Evolutionary conservation across 768 basidiomycete genomes (phyloP).

Genomic region (Tulasnella sp.): DNA sequence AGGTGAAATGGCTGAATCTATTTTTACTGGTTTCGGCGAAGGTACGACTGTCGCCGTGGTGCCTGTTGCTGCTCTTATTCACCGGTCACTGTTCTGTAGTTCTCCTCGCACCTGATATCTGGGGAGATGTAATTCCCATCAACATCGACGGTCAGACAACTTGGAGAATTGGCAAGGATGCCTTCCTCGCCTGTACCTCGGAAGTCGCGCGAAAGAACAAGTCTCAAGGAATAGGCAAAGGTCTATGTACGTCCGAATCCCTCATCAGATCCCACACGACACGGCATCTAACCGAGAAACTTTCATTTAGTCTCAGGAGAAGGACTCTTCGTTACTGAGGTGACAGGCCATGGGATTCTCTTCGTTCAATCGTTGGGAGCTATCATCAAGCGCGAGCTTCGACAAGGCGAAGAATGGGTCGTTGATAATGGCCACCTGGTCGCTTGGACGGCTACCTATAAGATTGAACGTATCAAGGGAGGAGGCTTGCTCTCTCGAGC

Average conservation of each 20-base stretch:
- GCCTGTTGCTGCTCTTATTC: not conserved
- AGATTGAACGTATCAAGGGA: slow-evolving; percentile 39
- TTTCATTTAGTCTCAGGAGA: slow-evolving; percentile 38
- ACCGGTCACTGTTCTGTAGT: slow-evolving; percentile 32
- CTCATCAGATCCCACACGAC: not conserved
- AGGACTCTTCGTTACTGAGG: slow-evolving; percentile 38
- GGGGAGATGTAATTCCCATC: slow-evolving; percentile 41
- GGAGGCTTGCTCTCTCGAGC: slow-evolving; percentile 37
- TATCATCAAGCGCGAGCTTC: slow-evolving; percentile 37
- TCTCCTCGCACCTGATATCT: slow-evolving; percentile 39
- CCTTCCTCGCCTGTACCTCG: slow-evolving; percentile 38
- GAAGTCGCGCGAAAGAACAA: slow-evolving; percentile 36
- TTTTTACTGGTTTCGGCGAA: slow-evolving; percentile 34
- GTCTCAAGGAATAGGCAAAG: slow-evolving; percentile 38
- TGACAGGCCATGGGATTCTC: slow-evolving; percentile 36
- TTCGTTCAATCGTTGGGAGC: slow-evolving; percentile 40
- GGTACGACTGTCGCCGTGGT: not conserved
- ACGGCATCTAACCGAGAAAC: no score
- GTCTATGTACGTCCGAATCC: slow-evolving; percentile 35
- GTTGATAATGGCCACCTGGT: slow-evolving; percentile 42
- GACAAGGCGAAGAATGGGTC: slow-evolving; percentile 39
- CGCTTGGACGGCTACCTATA: slow-evolving; percentile 40
- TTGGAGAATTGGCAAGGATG: slow-evolving; percentile 39
- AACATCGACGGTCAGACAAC: slow-evolving; percentile 35
- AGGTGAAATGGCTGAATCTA: slow-evolving; percentile 33